These are phyloP conservation scores for Penicillium nucicola DNA, from an alignment of 495 filamentous ascomycete genomes.

Conservation along the genomic window DNA sequence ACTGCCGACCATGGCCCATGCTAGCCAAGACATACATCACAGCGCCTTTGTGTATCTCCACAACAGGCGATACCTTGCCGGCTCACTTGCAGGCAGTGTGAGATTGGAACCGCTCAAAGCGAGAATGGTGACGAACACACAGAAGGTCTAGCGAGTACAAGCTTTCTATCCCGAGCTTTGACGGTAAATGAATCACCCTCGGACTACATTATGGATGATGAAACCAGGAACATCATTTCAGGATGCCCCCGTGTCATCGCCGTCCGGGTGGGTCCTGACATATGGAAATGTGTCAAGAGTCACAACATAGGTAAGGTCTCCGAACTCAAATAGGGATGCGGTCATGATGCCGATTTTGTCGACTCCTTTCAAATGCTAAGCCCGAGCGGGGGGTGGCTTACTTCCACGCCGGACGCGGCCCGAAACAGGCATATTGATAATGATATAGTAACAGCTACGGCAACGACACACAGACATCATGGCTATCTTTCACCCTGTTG, in stretches of 20 bases:
- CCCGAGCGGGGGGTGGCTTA: not conserved
- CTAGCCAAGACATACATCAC: not conserved
- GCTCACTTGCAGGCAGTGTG: slow-evolving; percentile 32
- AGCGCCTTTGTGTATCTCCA: slow-evolving; percentile 29
- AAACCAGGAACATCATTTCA: no score
- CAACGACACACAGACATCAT: not conserved
- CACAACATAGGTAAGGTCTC: no score
- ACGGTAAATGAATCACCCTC: no score
- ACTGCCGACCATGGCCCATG: not conserved
- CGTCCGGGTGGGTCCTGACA: not conserved
- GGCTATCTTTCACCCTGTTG: not conserved
- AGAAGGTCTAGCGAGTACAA: slow-evolving; percentile 42
- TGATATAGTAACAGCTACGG: not conserved
- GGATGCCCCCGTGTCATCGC: no score
- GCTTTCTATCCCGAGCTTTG: no score
- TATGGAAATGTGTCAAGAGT: not conserved
- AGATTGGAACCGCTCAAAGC: slow-evolving; percentile 37
- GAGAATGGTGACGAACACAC: slow-evolving; percentile 37
- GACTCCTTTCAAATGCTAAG: not conserved
- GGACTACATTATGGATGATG: no score
- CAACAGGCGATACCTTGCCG: slow-evolving; percentile 24
- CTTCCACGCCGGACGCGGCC: not conserved
- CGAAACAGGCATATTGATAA: not conserved
- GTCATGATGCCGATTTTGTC: not conserved
- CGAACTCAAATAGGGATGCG: no score